Base-by-base conservation (phyloP, 176 grass and related monocot species). In the Themeda triandra region DNA sequence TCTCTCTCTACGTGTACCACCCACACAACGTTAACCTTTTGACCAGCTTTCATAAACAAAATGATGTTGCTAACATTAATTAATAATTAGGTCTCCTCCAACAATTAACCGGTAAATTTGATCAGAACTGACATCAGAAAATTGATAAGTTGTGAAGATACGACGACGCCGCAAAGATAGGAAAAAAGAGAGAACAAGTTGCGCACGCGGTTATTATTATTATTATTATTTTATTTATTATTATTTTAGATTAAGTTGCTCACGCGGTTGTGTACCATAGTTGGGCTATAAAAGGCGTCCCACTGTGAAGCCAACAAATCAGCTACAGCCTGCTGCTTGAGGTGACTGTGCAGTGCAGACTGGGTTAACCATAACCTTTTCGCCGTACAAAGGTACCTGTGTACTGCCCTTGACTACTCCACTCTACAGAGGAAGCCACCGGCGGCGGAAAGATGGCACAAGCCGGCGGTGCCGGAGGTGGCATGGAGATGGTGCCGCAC, bases 401-500 rank as follows among this genome's bases (percentile, higher is more conserved):
- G n/a, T n/a, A 31, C 4, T n/a, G 54, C 54, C 54, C 3, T 58
- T 58, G 54, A 58, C 54, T 24, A 58, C 51, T 25, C 23, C 4
- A 53, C 13, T 3, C 11, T 58, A 58, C 8, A 1, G 21, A 39
- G 28, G 40, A 40, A 30, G 41, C 15, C 25, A 40, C 42, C 25
- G 24, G 0, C 40, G 69, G 3, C 70, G 8, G 25, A 19, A 41
- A 73, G 71, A 49, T 73, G 71, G 42, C 71, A 6, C 71, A 49
- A 10, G 25, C 25, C 15, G 40, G 0, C 44, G 49, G 5, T 21
- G 17, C n/a, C 14, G 33, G 56, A 8, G 35, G 72, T 21, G 45
- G 44, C 88, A 27, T 37, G 23, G 88, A 86, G 58, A 90, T 82
- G 44, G 18, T 66, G 10, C 8, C 53, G 27, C 41, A 54, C 66